Evolutionary conservation across 257 asterid species (phyloP).

Genomic region (Ophiorrhiza pumila): DNA sequence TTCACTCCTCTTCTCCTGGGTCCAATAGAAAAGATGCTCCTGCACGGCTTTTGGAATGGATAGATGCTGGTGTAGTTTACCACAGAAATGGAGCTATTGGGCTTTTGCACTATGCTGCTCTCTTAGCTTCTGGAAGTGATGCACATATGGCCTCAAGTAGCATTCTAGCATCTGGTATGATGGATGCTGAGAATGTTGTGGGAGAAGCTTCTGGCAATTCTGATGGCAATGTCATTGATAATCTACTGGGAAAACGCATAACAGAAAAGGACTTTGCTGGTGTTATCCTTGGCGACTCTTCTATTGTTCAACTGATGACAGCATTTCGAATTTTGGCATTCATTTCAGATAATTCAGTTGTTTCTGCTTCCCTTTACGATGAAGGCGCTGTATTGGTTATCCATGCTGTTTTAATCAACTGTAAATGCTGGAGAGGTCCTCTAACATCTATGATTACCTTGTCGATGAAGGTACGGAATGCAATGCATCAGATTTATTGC

Average conservation of each 20-base stretch:
- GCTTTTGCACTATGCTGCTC: constrained; percentile 66
- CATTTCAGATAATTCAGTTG: constrained; percentile 84
- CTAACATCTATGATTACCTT: constrained; percentile 88
- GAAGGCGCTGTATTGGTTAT: constrained; percentile 95
- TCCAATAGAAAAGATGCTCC: constrained; percentile 92
- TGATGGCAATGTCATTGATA: constrained; percentile 83
- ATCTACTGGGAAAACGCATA: constrained; percentile 83
- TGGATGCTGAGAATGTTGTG: constrained; percentile 87
- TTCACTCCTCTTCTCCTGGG: constrained; percentile 68
- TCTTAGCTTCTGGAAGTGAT: constrained; percentile 93
- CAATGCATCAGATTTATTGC: constrained; percentile 80
- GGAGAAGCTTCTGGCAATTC: constrained; percentile 72
- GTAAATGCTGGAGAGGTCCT: constrained; percentile 95
- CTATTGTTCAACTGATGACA: constrained; percentile 82
- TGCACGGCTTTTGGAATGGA: constrained; percentile 92
- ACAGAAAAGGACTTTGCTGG: constrained; percentile 94
- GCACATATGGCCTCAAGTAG: constrained; percentile 88
- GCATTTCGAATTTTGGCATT: constrained; percentile 88
- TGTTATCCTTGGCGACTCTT: constrained; percentile 78
- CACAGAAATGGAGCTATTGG: constrained; percentile 83
- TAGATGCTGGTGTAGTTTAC: constrained; percentile 95
- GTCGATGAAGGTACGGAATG: constrained; percentile 94
- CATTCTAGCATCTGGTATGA: constrained; percentile 81
- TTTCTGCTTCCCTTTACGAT: constrained; percentile 81
- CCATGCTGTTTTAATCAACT: constrained; percentile 89